Evolutionary conservation across 2,329 filamentous ascomycete genomes (phyloP).

Genomic region (Teratosphaeria zuluensis): DNA sequence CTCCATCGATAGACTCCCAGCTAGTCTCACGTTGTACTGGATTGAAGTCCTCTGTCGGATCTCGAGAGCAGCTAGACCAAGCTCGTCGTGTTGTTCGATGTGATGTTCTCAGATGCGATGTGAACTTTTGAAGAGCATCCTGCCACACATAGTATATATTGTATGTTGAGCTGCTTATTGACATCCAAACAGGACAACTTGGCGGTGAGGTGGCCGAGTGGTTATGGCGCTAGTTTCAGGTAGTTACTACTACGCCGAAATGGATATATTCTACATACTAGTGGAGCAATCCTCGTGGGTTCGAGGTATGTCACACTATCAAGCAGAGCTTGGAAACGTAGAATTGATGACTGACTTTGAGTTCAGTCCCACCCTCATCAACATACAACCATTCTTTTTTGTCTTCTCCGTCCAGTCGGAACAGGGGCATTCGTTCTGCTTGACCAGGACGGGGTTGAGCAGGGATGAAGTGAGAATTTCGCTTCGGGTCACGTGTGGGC

Average conservation of each 20-base stretch:
- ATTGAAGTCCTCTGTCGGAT: no score
- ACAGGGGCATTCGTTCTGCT: background rate
- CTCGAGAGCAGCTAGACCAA: no score
- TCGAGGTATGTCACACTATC: background rate
- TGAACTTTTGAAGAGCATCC: no score
- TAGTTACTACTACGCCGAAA: slow-evolving; percentile 1
- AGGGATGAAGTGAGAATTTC: background rate
- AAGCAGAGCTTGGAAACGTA: background rate
- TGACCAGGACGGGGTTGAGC: background rate
- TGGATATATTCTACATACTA: slow-evolving; percentile 1
- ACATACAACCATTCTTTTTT: background rate
- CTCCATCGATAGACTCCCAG: no score
- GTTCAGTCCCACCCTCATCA: background rate
- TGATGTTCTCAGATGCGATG: no score
- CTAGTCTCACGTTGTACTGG: no score
- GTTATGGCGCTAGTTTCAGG: slow-evolving; percentile 5
- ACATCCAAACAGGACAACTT: slow-evolving; percentile 11
- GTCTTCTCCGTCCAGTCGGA: background rate
- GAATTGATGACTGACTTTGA: background rate
- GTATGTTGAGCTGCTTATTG: no score
- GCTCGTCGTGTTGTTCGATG: no score
- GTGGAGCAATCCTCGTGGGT: slow-evolving; percentile 6
- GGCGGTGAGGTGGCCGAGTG: slow-evolving; percentile 18
- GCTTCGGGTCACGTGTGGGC: background rate
- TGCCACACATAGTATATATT: no score